A percentile compares a stretch with the other conserved stretches of the same genome.
Conservation (phyloP, 2,329 filamentous ascomycete species). For the Arthrobotrys pseudoclavata region DNA sequence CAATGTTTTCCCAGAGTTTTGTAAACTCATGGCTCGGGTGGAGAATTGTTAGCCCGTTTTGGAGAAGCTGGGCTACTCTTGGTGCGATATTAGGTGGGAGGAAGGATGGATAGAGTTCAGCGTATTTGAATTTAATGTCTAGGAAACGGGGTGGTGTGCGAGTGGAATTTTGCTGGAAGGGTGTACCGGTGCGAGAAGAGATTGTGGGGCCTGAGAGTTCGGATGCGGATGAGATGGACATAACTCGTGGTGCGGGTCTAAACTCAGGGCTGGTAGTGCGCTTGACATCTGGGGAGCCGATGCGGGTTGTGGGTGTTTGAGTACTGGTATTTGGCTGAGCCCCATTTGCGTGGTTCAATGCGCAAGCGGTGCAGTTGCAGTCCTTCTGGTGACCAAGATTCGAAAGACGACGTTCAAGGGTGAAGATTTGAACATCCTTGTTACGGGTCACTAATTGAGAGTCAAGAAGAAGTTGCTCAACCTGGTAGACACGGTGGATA, state of each 20-base stretch:
- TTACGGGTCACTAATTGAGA: constrained; percentile 52
- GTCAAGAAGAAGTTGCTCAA: constrained; percentile 57
- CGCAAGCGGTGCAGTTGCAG: constrained; percentile 51
- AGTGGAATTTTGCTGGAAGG: constrained; percentile 37
- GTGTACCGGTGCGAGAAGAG: constrained; percentile 51
- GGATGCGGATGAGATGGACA: constrained; percentile 49
- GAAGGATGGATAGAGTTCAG: constrained; percentile 47
- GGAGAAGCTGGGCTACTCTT: constrained; percentile 50
- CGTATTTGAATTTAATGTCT: constrained; percentile 59
- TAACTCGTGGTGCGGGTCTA: constrained; percentile 32
- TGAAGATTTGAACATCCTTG: constrained; percentile 56
- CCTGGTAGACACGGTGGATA: constrained; percentile 57
- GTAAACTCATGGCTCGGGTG: constrained; percentile 48
- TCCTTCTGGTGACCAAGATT: constrained; percentile 52
- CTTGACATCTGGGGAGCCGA: constrained; percentile 40
- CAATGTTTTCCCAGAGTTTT: constrained; percentile 59
- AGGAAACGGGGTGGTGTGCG: constrained; percentile 51
- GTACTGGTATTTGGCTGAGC: background rate
- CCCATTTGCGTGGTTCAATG: background rate
- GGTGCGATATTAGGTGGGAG: constrained; percentile 27
- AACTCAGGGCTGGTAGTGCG: constrained; percentile 54
- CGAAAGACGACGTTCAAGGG: constrained; percentile 47
- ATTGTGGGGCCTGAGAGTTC: constrained; percentile 53
- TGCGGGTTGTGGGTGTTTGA: constrained; percentile 21
- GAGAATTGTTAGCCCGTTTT: constrained; percentile 53